Evolutionary conservation across 2,329 filamentous ascomycete species (phyloP), one percentile per base, ranked within the genome.

Genomic region (Paraphaeosphaeria sporulosa): DNA sequence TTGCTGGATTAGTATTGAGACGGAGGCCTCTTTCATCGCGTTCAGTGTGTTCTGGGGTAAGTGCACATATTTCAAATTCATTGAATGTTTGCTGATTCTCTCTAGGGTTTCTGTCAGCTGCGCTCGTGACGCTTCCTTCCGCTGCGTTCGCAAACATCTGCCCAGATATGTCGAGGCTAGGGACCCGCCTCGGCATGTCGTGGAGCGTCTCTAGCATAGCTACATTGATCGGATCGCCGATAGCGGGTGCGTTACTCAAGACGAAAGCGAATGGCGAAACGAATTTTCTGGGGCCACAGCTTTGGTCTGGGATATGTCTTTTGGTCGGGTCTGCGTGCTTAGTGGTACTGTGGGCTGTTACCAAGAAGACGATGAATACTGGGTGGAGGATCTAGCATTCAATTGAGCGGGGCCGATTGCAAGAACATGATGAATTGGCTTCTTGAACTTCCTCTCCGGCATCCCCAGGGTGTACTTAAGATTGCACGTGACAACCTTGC

Each of bases 41-140:
- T 78, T 77, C 48, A 74, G 70, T 54, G 64, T 78, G 15, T 54
- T 78, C 4, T 78, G 75, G 75, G 76, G 75, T 75, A 66, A 42
- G 70, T 63, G 15, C 40, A 3, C 21, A 6, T n/a, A 10, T 10
- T 25, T n/a, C 34, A 25, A 13, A 46, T 43, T 13, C 19, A 12
- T 15, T 46, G 15, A 19, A 23, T 36, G 3, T 13, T 27, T 27
- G 10, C 42, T 48, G 9, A 48, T 21, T n/a, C 21, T 3, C 3
- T n/a, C 4, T 23, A 77, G 74, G 75, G 0, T 78, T 78, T 60
- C 71, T 76, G 55, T 78, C 76, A 0, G 75, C 74, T 0, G 74
- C 66, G n/a, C 65, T 78, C 0, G 75, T 78, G 9, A 78, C 76
- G 0, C 65, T 78, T 0, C 76, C 76, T 0, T 74, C 75, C 0